These are phyloP conservation scores for Viola pubescens DNA, from an alignment of 441 rosid species.

Conservation along the genomic window DNA sequence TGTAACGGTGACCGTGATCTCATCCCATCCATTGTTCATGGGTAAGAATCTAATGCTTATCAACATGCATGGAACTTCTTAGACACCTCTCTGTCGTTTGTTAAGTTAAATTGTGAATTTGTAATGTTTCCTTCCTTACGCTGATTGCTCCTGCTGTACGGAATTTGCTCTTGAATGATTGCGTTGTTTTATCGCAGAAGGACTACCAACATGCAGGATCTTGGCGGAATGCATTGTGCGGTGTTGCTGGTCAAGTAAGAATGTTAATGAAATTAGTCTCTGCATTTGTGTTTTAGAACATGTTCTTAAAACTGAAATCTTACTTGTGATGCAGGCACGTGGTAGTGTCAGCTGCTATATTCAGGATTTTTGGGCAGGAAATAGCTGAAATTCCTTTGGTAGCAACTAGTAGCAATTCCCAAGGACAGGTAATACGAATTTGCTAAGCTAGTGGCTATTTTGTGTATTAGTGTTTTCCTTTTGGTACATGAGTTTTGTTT, in stretches of 20 bases:
- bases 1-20: constrained; percentile 44
- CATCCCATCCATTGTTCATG: constrained; percentile 73
- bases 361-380: constrained; percentile 73
- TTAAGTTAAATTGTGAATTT: background rate
- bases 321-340: constrained; percentile 46
- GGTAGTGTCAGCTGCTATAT: constrained; percentile 67
- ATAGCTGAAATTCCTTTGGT: constrained; percentile 88
- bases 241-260: constrained; percentile 74
- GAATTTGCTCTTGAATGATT: background rate
- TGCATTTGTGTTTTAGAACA: background rate
- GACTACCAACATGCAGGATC: constrained; percentile 52
- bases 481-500: background rate
- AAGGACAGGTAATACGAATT: constrained; percentile 52
- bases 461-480: background rate
- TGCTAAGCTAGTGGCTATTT: background rate
- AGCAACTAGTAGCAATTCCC: constrained; percentile 59
- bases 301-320: background rate
- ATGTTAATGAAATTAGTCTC: background rate
- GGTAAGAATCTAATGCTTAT: constrained; percentile 37
- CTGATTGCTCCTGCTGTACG: background rate
- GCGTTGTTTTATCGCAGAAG: constrained; percentile 34
- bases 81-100: background rate
- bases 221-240: constrained; percentile 79
- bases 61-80: too few species aligned
- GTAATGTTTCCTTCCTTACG: background rate